Percentiles rank a stretch among this genome's conserved stretches.
Evolutionary conservation across 2,329 filamentous ascomycete genomes (phyloP).

Genomic region (Hyphodiscus sp.): DNA sequence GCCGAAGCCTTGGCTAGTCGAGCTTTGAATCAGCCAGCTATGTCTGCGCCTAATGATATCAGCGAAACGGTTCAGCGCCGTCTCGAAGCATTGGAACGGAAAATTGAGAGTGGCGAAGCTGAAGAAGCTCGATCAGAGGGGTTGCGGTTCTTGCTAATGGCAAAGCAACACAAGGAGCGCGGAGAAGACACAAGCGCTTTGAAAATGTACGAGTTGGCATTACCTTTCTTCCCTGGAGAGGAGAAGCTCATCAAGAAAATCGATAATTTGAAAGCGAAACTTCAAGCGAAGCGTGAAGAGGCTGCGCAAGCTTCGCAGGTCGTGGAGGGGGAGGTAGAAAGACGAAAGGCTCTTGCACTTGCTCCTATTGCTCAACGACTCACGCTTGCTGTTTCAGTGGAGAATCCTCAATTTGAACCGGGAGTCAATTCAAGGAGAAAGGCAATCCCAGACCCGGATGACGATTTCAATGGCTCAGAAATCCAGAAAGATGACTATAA

Average conservation of each 20-base stretch:
- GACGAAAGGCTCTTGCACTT: slow-evolving; percentile 16
- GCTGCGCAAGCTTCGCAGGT: slow-evolving; percentile 1
- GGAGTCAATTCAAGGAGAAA: slow-evolving; percentile 23
- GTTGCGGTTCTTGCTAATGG: slow-evolving; percentile 79
- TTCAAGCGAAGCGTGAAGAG: slow-evolving; percentile 35
- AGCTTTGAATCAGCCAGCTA: slow-evolving; percentile 49
- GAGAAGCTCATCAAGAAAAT: slow-evolving; percentile 69
- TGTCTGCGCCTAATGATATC: slow-evolving; percentile 42
- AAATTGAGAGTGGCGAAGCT: slow-evolving; percentile 60
- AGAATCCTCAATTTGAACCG: slow-evolving; percentile 8
- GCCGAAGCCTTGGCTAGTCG: slow-evolving; percentile 81
- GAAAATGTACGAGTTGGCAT: slow-evolving; percentile 77
- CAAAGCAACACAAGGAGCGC: slow-evolving; percentile 79
- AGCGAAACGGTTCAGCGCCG: slow-evolving; percentile 75
- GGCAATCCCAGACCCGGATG: slow-evolving; percentile 20
- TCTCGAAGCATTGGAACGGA: slow-evolving; percentile 76
- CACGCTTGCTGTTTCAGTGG: slow-evolving; percentile 19
- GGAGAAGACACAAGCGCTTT: slow-evolving; percentile 75
- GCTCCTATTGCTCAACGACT: slow-evolving; percentile 20
- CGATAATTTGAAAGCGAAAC: slow-evolving; percentile 49
- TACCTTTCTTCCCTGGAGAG: slow-evolving; percentile 81
- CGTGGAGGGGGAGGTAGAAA: slow-evolving; percentile 9
- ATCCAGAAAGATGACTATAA: slow-evolving; percentile 37
- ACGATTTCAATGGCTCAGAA: slow-evolving; percentile 30
- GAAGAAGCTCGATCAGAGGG: slow-evolving; percentile 77